Base-by-base conservation (phyloP, 331 rosid species). In the Pyrus hybrid region DNA sequence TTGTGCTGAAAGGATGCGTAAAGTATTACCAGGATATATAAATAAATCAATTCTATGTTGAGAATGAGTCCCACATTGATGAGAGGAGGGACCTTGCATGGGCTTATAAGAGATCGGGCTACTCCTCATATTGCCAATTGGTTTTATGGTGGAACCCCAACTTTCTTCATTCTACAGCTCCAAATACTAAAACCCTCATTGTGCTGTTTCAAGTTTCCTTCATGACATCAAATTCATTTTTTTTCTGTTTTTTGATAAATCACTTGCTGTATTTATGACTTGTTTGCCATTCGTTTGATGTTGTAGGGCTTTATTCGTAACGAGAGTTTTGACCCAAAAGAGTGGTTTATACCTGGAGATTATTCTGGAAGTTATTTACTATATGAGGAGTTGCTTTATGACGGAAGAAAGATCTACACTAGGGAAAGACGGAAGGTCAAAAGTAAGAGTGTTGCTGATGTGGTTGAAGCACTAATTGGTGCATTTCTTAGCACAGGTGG, bases 401-500 rank as follows among this genome's bases (percentile, higher is more conserved):
- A 51, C 17, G 69, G 11, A 18, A 66, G 54, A n/a, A 87, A 74
- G 58, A 20, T 83, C 23, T 88, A 88, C 82, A 63, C 77, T n/a
- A 66, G 76, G 28, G 84, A 80, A 64, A 67, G 22, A 17, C 82
- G 90, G 74, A 93, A 90, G 28, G 18, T 91, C 32, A 88, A 79
- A 79, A 72, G 74, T 3, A 93, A 91, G 82, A 66, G 75, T 37
- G 70, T 93, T 76, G 96, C 98, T 8, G 97, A 93, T 82, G 96
- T 88, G 53, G 97, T 93, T 1, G 98, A 93, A 85, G 96, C 98
- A 65, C 83, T 93, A 63, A 91, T 93, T 69, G 98, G 98, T 83
- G 98, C 89, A 21, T 86, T 77, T 77, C 97, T 93, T 30, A 87
- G 89, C 80, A 74, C 82, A 3, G 87, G 93, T 37, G 98, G 98